A percentile compares a stretch with the other conserved stretches of the same genome.
Conservation (phyloP, 345 rosid genomes). For the Pelargonium nanum region DNA sequence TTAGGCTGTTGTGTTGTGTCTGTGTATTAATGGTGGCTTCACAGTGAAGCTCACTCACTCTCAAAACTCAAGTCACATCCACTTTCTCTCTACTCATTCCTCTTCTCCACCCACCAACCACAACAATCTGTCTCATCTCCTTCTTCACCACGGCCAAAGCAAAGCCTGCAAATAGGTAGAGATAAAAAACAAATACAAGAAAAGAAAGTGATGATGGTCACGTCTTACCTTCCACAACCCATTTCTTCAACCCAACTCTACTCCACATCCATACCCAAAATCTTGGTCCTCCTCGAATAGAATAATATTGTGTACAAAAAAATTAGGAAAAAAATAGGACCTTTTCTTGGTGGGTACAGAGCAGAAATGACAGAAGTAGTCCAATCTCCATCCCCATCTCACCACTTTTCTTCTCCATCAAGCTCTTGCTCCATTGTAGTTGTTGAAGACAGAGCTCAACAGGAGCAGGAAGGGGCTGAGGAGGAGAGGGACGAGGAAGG, state of each 20-base stretch:
- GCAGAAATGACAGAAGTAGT: not conserved
- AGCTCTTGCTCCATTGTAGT: not conserved
- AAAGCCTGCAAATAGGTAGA: too few species aligned
- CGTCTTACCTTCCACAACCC: not conserved
- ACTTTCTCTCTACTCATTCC: too few species aligned
- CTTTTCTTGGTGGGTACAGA: too few species aligned
- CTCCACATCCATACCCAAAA: not conserved
- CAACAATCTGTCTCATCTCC: too few species aligned
- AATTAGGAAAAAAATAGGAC: too few species aligned
- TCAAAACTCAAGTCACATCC: too few species aligned
- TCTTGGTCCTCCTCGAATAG: not conserved
- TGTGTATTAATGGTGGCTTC: not conserved
- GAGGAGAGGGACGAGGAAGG: slow-evolving; percentile 17
- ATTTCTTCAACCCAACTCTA: not conserved
- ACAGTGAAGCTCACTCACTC: not conserved
- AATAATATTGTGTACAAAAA: not conserved
- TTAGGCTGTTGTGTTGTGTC: not conserved
- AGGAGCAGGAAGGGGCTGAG: too few species aligned
- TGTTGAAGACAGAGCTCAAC: too few species aligned
- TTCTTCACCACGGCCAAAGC: too few species aligned
- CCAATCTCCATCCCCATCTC: not conserved
- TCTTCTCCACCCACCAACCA: too few species aligned
- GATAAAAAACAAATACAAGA: too few species aligned
- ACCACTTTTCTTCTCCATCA: not conserved
- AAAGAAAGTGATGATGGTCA: too few species aligned